Conservation (phyloP, 495 filamentous ascomycete species). For the Aspergillus ostianus region DNA sequence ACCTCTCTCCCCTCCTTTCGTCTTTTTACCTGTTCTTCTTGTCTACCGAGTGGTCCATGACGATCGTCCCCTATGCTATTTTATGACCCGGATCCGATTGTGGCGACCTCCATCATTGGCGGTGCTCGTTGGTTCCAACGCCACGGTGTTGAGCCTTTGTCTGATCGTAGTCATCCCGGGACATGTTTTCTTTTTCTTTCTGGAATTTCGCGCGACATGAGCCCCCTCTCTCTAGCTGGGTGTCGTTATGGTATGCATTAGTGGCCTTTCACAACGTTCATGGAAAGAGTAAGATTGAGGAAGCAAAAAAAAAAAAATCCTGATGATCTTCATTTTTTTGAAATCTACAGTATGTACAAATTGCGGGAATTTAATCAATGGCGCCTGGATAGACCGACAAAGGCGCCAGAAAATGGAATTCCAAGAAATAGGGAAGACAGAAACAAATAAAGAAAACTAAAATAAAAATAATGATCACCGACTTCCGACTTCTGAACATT, state of each 20-base stretch:
- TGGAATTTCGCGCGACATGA: constrained; percentile 38
- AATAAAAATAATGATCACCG: constrained; percentile 9
- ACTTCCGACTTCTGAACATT: constrained; percentile 12
- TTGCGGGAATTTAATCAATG: neutral
- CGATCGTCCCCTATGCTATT: neutral
- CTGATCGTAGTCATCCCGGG: constrained; percentile 3
- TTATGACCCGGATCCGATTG: neutral
- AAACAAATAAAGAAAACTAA: neutral
- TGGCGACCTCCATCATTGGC: neutral
- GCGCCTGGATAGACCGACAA: neutral
- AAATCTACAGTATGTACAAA: neutral
- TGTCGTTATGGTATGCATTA: constrained; percentile 26
- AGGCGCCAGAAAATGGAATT: neutral
- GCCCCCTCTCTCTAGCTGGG: constrained; percentile 25
- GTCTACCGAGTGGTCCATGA: neutral
- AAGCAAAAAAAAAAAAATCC: constrained; percentile 10
- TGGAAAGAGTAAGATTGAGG: neutral
- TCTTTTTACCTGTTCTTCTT: neutral
- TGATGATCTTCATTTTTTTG: neutral
- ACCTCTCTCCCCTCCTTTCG: no score
- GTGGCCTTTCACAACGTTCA: constrained; percentile 25
- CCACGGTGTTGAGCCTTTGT: neutral
- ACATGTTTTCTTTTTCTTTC: constrained; percentile 19
- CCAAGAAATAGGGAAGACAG: neutral
- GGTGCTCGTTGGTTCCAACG: neutral